phyloP scores from a whole-genome alignment of 805 yeast species.

The Ogataea parapolymorpha region DNA sequence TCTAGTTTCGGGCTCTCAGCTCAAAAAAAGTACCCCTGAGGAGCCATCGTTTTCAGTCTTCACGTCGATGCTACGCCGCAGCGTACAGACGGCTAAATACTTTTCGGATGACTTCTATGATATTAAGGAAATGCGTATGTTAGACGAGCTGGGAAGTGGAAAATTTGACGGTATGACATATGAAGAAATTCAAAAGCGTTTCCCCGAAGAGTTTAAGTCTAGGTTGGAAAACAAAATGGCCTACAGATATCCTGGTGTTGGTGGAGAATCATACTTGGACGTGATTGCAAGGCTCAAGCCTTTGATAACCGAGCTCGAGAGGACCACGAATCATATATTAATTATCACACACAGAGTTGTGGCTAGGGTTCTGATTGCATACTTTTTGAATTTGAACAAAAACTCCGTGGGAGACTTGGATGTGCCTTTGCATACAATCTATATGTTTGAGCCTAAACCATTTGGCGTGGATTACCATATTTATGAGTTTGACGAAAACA shows the following conservation, averaged over 20 bases:
- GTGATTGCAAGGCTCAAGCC: conserved; percentile 89
- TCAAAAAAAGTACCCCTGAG: conserved; percentile 20
- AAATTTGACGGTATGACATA: conserved; percentile 91
- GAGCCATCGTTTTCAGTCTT: conserved; percentile 86
- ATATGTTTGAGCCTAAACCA: conserved; percentile 87
- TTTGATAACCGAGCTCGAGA: conserved; percentile 85
- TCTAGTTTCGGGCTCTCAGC: neutral
- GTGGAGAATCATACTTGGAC: conserved; percentile 94
- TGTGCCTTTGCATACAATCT: conserved; percentile 88
- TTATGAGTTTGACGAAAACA: conserved; percentile 77
- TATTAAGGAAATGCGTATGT: conserved; percentile 85
- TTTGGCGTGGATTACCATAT: conserved; percentile 93
- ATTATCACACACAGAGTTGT: conserved; percentile 90
- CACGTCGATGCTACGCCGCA: conserved; percentile 82
- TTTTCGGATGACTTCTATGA: conserved; percentile 75
- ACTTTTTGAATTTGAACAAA: conserved; percentile 77
- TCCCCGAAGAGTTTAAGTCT: conserved; percentile 76
- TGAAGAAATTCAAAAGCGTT: conserved; percentile 67
- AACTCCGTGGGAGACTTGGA: conserved; percentile 85
- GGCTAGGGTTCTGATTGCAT: conserved; percentile 80
- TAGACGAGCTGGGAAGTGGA: conserved; percentile 93
- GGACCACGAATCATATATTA: conserved; percentile 83
- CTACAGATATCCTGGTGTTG: conserved; percentile 94
- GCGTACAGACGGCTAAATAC: conserved; percentile 71
- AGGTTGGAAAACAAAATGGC: conserved; percentile 74